phyloP scores from a whole-genome alignment of 768 basidiomycete genomes.

The Macrolepiota albuminosa region DNA sequence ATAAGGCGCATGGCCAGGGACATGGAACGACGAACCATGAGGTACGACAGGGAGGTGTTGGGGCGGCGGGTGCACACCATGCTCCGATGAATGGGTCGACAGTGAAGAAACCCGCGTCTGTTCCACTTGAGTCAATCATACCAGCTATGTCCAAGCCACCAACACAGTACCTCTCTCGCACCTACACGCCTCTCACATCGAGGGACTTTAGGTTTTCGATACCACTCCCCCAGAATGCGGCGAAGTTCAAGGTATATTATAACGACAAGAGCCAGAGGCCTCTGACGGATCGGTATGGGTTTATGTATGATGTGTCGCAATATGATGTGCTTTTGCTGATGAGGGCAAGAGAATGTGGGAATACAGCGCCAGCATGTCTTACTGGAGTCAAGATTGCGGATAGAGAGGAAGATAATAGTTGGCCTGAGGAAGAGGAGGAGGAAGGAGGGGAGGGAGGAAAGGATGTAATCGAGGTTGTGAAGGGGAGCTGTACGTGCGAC shows the following conservation, averaged over 20 bases:
- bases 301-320: conserved; percentile 81
- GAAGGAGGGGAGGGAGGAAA: conserved; percentile 23
- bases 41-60: conserved; percentile 25
- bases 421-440: conserved; percentile 58
- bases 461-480: conserved; percentile 40
- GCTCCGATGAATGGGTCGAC: conserved; percentile 4
- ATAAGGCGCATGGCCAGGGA: conserved; percentile 5
- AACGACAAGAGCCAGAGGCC: conserved; percentile 51
- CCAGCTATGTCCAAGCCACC: conserved; percentile 77
- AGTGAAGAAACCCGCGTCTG: conserved; percentile 35
- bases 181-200: conserved; percentile 68
- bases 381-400: conserved; percentile 89
- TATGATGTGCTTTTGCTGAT: conserved; percentile 78
- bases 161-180: conserved; percentile 75
- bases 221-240: conserved; percentile 51
- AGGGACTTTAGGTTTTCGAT: conserved; percentile 73
- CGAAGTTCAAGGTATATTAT: conserved; percentile 46
- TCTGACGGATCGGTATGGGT: conserved; percentile 85
- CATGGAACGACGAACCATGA: conserved; percentile 11
- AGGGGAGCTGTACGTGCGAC: conserved; percentile 40
- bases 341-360: conserved; percentile 66
- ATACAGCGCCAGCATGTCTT: conserved; percentile 76
- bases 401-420: conserved; percentile 71
- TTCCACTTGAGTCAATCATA: conserved; percentile 80
- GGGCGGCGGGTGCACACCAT: conserved; percentile 1